phyloP scores from a whole-genome alignment of 306 rosid species.

The Gillenia trifoliata region DNA sequence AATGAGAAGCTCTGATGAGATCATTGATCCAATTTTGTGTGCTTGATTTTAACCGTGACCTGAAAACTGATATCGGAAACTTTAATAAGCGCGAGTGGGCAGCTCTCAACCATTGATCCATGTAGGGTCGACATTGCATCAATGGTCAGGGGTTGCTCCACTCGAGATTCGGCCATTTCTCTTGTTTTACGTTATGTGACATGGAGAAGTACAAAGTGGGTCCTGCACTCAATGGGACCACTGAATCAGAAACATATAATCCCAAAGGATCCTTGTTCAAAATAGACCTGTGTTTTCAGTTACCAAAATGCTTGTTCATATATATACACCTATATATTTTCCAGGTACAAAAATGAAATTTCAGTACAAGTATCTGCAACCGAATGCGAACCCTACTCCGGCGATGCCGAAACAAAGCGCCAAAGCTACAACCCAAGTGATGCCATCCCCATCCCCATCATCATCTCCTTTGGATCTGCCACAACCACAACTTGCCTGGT shows the following conservation, averaged over 20 bases:
- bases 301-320: background rate
- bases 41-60: background rate
- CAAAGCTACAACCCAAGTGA: constrained; percentile 53
- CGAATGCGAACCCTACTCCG: constrained; percentile 58
- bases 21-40: background rate
- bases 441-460: constrained; percentile 18
- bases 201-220: background rate
- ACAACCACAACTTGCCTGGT: background rate
- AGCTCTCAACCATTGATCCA: background rate
- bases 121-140: background rate
- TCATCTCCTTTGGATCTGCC: constrained; percentile 10
- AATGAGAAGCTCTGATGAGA: background rate
- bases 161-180: too few species aligned
- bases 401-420: constrained; percentile 62
- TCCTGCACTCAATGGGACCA: background rate
- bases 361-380: constrained; percentile 34
- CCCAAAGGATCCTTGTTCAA: background rate
- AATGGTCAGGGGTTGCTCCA: background rate
- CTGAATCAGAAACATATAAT: background rate
- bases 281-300: background rate
- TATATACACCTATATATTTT: background rate
- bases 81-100: background rate
- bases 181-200: background rate
- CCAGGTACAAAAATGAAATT: background rate
- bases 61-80: background rate